Evolutionary conservation across 1,284 basidiomycete species (phyloP).

Genomic region (Malassezia sp.): DNA sequence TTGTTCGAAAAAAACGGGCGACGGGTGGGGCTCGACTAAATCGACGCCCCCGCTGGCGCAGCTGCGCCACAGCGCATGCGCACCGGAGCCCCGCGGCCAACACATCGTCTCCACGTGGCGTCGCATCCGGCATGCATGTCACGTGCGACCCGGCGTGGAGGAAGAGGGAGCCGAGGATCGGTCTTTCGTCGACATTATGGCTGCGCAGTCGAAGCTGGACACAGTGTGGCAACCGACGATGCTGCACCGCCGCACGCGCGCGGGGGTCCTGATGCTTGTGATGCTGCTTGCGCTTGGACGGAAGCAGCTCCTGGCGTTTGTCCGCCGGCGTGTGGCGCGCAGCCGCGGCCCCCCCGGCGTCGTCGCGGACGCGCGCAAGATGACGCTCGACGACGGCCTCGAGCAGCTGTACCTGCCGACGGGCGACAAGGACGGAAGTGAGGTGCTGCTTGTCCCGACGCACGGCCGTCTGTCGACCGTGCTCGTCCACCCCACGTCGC

Average conservation of each 20-base stretch:
- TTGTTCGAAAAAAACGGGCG: too few relatives aligned
- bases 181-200: slow-evolving; percentile 1
- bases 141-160: too few relatives aligned
- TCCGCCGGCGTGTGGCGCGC: not conserved
- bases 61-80: not conserved
- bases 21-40: too few relatives aligned
- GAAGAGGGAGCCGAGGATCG: too few relatives aligned
- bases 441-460: slow-evolving; percentile 37
- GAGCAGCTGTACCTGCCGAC: slow-evolving; percentile 37
- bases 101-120: slow-evolving; percentile 9
- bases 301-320: slow-evolving; percentile 1
- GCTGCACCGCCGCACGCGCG: slow-evolving; percentile 1
- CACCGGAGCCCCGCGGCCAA: slow-evolving; percentile 5
- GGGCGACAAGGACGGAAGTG: slow-evolving; percentile 22
- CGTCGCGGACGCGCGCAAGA: not conserved
- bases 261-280: slow-evolving; percentile 3
- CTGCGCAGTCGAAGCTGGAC: slow-evolving; percentile 9
- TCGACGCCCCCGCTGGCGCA: too few relatives aligned
- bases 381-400: slow-evolving; percentile 23
- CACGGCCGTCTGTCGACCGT: slow-evolving; percentile 42
- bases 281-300: slow-evolving; percentile 4
- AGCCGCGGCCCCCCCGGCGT: not conserved
- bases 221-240: not conserved
- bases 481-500: slow-evolving; percentile 43
- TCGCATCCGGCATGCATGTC: not conserved